Evolutionary conservation across 805 yeast species (phyloP), one percentile per base, ranked within the genome.

Genomic region (Metschnikowia cubensis): DNA sequence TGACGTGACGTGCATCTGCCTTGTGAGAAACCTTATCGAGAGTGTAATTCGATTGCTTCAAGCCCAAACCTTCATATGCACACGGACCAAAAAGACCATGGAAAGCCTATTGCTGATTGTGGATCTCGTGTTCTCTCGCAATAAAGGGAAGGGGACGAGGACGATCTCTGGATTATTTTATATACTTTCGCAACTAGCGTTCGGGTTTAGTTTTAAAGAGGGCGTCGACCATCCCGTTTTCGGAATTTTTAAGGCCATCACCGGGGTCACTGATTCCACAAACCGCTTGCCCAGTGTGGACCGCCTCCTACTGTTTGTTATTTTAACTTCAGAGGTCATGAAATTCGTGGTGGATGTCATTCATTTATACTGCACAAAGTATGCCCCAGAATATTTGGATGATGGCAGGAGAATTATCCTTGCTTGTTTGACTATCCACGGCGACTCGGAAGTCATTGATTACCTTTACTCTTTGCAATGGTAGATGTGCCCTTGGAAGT

Each of bases 151-250:
- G 11, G 41, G 38, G 4, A 20, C 35, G 11, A 39, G 37, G 4
- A 43, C 53, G 32, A 38, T 50, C 11, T 43, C 47, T 42, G 47
- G 49, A 20, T 43, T 57, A 40, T 29, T 48, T 15, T 51, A 44
- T 18, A 41, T 51, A n/a, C 36, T 57, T 29, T 53, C 51, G 6
- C 55, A 56, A 32, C 39, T 55, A 42, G 57, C 50, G 15, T 56
- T 55, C 21, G 31, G 40, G 49, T 49, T 55, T 33, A 42, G 42
- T 36, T 52, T 50, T 17, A 36, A 45, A 2, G 47, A n/a, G 33
- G 56, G 51, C 1, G 37, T 49, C 33, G 43, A 41, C 5, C 32
- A 46, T 25, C 25, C 20, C 4, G 29, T 32, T 17, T 53, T 39
- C 34, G 18, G 45, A 3, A 20, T 53, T 13, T 53, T 55, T 35